Percentiles rank a stretch among this genome's conserved stretches.
These are phyloP conservation scores for Eucalyptus curtisii DNA, from an alignment of 345 rosid genomes.

Conservation along the genomic window DNA sequence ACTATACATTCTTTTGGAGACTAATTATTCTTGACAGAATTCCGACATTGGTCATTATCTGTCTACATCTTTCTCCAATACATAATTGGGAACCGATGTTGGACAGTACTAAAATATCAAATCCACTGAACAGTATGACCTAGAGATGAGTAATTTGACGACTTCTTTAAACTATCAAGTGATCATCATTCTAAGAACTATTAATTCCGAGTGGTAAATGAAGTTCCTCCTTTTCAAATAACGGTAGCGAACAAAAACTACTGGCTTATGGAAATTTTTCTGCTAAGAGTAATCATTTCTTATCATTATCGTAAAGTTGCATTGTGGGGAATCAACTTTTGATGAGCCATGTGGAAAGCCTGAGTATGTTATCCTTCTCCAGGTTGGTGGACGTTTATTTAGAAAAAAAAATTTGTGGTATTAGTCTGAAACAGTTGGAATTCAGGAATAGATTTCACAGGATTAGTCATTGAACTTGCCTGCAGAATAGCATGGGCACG, in stretches of 20 bases:
- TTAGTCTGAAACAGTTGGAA: neutral
- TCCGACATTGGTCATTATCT: neutral
- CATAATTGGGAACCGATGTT: neutral
- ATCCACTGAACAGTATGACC: neutral
- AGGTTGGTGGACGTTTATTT: neutral
- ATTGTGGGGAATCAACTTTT: neutral
- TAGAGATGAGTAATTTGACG: neutral
- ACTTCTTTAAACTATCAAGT: neutral
- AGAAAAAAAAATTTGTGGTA: neutral
- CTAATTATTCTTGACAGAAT: neutral
- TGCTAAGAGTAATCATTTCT: neutral
- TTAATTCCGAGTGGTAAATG: neutral
- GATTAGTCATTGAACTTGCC: conserved; percentile 23
- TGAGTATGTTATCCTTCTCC: neutral
- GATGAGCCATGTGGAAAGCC: neutral
- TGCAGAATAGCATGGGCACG: conserved; percentile 63
- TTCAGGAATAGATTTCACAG: neutral
- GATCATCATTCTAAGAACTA: neutral
- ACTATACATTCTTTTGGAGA: neutral
- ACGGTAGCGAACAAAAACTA: neutral
- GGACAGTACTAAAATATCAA: neutral
- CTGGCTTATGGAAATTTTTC: neutral
- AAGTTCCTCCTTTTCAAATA: neutral
- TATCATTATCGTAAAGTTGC: neutral
- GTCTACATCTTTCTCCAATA: neutral